These are phyloP conservation scores for Persicaria tinctoria DNA, from an alignment of 148 eudicot genomes.

Conservation along the genomic window DNA sequence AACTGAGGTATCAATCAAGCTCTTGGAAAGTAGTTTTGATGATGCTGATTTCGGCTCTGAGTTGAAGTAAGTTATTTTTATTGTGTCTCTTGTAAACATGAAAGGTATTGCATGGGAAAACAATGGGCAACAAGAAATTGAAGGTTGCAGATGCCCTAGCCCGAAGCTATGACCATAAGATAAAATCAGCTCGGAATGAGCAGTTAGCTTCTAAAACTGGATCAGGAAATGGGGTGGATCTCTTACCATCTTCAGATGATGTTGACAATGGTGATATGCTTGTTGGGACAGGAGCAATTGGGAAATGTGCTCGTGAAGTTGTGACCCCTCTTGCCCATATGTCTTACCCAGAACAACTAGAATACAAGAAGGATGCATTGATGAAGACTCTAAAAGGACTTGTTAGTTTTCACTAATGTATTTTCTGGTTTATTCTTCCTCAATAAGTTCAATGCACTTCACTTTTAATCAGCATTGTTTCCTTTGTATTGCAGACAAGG, in stretches of 20 bases:
- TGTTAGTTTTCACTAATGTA: conserved; percentile 35
- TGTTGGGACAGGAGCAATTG: conserved; percentile 37
- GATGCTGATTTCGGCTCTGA: neutral
- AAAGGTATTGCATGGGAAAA: conserved; percentile 68
- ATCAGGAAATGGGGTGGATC: conserved; percentile 20
- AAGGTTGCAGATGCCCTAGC: conserved; percentile 68
- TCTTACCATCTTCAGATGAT: conserved; percentile 20
- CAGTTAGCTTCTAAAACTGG: conserved; percentile 24
- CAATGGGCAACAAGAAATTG: conserved; percentile 51
- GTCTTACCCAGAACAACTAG: conserved; percentile 77
- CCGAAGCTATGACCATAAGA: conserved; percentile 59
- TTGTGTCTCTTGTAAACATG: conserved; percentile 18
- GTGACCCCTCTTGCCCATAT: conserved; percentile 90
- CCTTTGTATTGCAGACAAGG: conserved; percentile 49
- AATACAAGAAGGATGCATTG: conserved; percentile 70
- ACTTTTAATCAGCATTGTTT: neutral
- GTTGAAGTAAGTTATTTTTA: neutral
- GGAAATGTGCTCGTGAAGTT: conserved; percentile 66
- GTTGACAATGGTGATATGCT: conserved; percentile 32
- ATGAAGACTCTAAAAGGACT: conserved; percentile 63
- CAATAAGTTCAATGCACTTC: neutral
- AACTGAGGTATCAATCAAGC: conserved; percentile 40
- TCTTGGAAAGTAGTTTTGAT: neutral
- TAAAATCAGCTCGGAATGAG: conserved; percentile 22
- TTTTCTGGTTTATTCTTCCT: neutral